phyloP scores from a whole-genome alignment of 1,284 basidiomycete genomes.

The Lignosus rhinocerotis region DNA sequence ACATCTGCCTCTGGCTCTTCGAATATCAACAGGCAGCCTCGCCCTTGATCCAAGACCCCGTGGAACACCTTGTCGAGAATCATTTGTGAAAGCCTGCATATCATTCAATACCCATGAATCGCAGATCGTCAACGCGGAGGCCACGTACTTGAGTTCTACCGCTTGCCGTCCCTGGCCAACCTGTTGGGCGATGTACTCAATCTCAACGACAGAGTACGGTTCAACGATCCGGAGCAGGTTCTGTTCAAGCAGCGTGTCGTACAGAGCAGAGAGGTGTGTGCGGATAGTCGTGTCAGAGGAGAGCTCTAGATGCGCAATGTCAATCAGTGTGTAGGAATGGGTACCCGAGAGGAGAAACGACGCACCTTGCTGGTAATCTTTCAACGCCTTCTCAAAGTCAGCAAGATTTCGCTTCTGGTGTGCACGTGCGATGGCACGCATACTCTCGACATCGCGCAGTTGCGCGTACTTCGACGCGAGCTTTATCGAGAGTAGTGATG shows the following conservation, averaged over 20 bases:
- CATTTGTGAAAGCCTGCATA: slow-evolving; percentile 88
- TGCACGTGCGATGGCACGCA: slow-evolving; percentile 93
- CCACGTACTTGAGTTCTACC: slow-evolving; percentile 90
- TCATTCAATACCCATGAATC: background rate
- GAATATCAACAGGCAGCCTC: slow-evolving; percentile 89
- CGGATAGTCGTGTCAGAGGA: slow-evolving; percentile 94
- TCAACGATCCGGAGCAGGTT: slow-evolving; percentile 94
- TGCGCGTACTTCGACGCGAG: slow-evolving; percentile 85
- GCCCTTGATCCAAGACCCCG: slow-evolving; percentile 94
- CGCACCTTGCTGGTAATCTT: slow-evolving; percentile 85
- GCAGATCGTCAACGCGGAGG: background rate
- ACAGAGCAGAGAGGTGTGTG: slow-evolving; percentile 89
- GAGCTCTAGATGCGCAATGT: slow-evolving; percentile 57
- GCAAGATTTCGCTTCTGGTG: slow-evolving; percentile 89
- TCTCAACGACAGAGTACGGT: slow-evolving; percentile 91
- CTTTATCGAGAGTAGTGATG: slow-evolving; percentile 84
- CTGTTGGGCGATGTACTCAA: slow-evolving; percentile 85
- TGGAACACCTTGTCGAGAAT: slow-evolving; percentile 95
- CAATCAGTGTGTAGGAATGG: background rate
- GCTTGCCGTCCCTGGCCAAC: slow-evolving; percentile 89
- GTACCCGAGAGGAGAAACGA: slow-evolving; percentile 5
- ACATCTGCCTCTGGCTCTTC: slow-evolving; percentile 86
- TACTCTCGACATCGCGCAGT: slow-evolving; percentile 86
- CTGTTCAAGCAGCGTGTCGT: slow-evolving; percentile 95
- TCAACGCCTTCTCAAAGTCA: slow-evolving; percentile 86